Conservation (phyloP, 495 filamentous ascomycete genomes). For the Entonaema liquescens region DNA sequence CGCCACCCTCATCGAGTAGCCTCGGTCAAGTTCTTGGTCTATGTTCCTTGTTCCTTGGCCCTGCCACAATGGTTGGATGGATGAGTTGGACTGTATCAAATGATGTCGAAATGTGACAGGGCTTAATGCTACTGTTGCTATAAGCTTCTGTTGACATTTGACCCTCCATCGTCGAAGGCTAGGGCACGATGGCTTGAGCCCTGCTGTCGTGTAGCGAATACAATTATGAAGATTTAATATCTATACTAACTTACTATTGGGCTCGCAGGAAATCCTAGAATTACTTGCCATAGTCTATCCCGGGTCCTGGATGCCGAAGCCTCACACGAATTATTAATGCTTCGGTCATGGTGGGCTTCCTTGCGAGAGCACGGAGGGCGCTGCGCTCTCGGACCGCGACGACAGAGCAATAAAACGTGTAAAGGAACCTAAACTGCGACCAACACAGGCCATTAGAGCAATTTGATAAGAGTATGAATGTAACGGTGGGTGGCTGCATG, state of each 20-base stretch:
- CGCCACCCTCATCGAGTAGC: slow-evolving; percentile 37
- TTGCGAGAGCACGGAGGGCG: not conserved
- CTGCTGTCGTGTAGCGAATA: slow-evolving; percentile 19
- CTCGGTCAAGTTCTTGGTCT: slow-evolving; percentile 36
- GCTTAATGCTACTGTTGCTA: slow-evolving; percentile 27
- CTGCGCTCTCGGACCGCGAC: not conserved
- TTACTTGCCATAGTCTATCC: not conserved
- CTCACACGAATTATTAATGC: slow-evolving; percentile 6
- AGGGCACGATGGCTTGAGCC: slow-evolving; percentile 29
- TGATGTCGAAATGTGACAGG: slow-evolving; percentile 36
- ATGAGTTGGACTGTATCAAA: slow-evolving; percentile 30
- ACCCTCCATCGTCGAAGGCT: slow-evolving; percentile 11
- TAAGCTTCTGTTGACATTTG: slow-evolving; percentile 18
- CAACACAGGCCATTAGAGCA: slow-evolving; percentile 15
- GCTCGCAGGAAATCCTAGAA: not conserved
- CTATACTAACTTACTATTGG: not conserved
- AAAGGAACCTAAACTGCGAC: slow-evolving; percentile 6
- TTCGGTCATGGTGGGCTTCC: not conserved
- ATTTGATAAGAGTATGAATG: slow-evolving; percentile 38
- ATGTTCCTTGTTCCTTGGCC: slow-evolving; percentile 20
- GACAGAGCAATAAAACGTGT: slow-evolving; percentile 8
- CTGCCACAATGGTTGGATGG: slow-evolving; percentile 23
- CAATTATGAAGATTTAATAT: slow-evolving; percentile 3
- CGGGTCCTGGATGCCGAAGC: slow-evolving; percentile 3
- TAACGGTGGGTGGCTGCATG: slow-evolving; percentile 43